Base-by-base conservation (phyloP, 768 basidiomycete species). In the Astraeus odoratus region DNA sequence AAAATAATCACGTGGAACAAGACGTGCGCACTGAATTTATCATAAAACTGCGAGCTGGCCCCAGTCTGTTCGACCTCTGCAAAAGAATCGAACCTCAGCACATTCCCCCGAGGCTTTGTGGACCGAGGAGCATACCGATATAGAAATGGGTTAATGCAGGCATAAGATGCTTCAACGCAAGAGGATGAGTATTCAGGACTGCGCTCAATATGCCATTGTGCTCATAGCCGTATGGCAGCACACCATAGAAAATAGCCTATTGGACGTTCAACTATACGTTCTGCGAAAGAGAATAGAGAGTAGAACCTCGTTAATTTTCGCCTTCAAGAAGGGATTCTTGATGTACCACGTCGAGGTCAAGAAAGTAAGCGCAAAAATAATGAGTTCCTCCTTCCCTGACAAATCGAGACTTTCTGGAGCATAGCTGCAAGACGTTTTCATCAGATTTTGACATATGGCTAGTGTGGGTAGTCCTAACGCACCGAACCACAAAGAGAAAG, bases 31-130 rank as follows among this genome's bases (percentile, higher is more conserved):
- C 88, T 88, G 58, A 94, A 95, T 80, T 96, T 94, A 64, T 96
- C 95, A 66, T 96, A 98, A 68, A 99, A 98, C 59, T 98, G 95
- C 0, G 93, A 95, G 59, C 93, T 95, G 18, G 93, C 90, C 24
- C 96, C 96, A 0, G 96, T 99, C 55, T 86, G 85, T 63, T 99
- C 96, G 36, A 97, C 93, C 77, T 98, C 95, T 95, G 60, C 45
- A 41, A 27, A 18, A 5, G 38, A 23, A n/a, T n/a, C n/a, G n/a
- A n/a, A n/a, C n/a, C n/a, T n/a, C n/a, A n/a, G n/a, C n/a, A n/a
- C n/a, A n/a, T n/a, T n/a, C n/a, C n/a, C n/a, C n/a, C n/a, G n/a
- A n/a, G n/a, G n/a, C n/a, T n/a, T n/a, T n/a, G 19, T 12, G n/a
- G 3, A 19, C 23, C 29, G 16, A 16, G 20, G 10, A 31, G 10